phyloP scores from a whole-genome alignment of 495 filamentous ascomycete species.

The Tuber microsphaerosporum region DNA sequence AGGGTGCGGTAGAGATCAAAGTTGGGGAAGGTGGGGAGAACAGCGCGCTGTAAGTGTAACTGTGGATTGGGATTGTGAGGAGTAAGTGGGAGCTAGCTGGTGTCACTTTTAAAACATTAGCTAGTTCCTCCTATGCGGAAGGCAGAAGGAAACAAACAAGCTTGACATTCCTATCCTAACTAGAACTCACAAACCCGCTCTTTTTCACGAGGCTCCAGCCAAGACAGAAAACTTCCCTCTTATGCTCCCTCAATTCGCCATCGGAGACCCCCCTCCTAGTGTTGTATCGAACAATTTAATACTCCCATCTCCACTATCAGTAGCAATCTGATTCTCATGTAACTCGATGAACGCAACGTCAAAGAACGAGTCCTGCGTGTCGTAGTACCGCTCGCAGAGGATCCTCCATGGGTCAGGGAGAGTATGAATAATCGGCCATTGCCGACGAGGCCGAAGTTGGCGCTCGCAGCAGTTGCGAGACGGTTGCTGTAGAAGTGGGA shows the following conservation, averaged over 20 bases:
- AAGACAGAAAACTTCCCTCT: constrained; percentile 81
- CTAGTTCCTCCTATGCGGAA: background rate
- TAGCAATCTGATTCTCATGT: constrained; percentile 88
- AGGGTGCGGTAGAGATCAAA: constrained; percentile 71
- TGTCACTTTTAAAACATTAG: constrained; percentile 53
- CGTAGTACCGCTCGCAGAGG: constrained; percentile 77
- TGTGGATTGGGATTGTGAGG: constrained; percentile 75
- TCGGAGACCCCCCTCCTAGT: constrained; percentile 62
- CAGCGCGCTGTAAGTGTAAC: constrained; percentile 79
- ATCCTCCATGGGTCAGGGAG: constrained; percentile 71
- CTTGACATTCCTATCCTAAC: constrained; percentile 92
- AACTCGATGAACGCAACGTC: constrained; percentile 89
- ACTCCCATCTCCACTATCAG: constrained; percentile 78
- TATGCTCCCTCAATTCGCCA: constrained; percentile 84
- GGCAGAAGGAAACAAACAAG: constrained; percentile 57
- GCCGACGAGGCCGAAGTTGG: no score
- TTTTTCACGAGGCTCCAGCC: constrained; percentile 86
- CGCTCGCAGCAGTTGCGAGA: constrained; percentile 73
- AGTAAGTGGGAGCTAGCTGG: constrained; percentile 65
- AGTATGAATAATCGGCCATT: constrained; percentile 81
- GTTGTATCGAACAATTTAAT: constrained; percentile 83
- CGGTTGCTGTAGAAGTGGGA: constrained; percentile 95
- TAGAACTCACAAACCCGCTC: constrained; percentile 75
- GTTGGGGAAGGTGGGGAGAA: no score
- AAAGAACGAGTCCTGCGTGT: constrained; percentile 93